Evolutionary conservation across 2,329 filamentous ascomycete genomes (phyloP), one percentile per base, ranked within the genome.

Genomic region (Thelonectria blattea): DNA sequence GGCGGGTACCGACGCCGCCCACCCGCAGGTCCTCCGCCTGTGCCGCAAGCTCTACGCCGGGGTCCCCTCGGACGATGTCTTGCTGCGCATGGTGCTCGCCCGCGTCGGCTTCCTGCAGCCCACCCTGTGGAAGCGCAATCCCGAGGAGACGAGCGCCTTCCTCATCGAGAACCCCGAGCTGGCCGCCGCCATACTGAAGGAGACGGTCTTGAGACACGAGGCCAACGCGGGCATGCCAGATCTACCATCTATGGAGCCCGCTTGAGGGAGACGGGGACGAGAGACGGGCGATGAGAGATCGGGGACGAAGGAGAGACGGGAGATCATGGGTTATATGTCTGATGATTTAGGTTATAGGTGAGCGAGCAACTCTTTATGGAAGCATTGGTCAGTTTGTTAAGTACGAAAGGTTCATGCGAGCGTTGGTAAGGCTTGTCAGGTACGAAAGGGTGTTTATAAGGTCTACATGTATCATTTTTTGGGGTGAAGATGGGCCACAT

Each of bases 51-150:
- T 83, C 11, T 76, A 78, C 64, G 68, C 73, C 50, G 79, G 78
- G 7, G 74, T 83, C n/a, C 75, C 77, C 37, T 74, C 78, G 58
- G 70, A 71, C 10, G 80, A 83, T 56, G 67, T 70, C 0, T 67
- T 83, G 42, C 72, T 83, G 50, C 79, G 76, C 61, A 83, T 83
- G 78, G 68, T 83, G 12, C 78, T 82, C 63, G 80, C 81, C 8
- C 73, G 81, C 37, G 76, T 82, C 6, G 81, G 80, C 2, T 83
- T 82, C 62, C 68, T 83, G 34, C 79, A 81, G 68, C 74, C 79
- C 10, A 61, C 74, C 27, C 62, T 82, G n/a, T 83, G 78, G 78
- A 75, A 77, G 60, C 72, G 72, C 15, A 68, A 68, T 15, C 78
- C 75, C 3, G 71, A 75, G 37, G 76, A 78, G 59, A 81, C 80